Evolutionary conservation across 371 early-diverging fungal species (phyloP).

Genomic region (Choanephora cucurbitarum): DNA sequence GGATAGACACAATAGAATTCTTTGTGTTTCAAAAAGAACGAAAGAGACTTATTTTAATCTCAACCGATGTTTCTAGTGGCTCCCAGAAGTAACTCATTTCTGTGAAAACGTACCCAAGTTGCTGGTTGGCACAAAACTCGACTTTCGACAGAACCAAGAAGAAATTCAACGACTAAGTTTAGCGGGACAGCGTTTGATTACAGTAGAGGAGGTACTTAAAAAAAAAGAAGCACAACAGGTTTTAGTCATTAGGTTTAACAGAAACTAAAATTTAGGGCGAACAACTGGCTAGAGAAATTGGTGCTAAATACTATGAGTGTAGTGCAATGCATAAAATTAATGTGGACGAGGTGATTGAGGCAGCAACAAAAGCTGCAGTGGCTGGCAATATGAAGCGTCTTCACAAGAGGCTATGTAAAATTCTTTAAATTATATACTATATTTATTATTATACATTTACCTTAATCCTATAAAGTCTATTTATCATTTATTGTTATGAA

Average conservation of each 20-base stretch:
- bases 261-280: conserved; percentile 48
- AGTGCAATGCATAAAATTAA: conserved; percentile 48
- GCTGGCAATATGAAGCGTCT: conserved; percentile 43
- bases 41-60: not conserved
- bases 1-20: too few species aligned
- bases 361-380: conserved; percentile 49
- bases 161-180: conserved; percentile 23
- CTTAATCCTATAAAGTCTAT: not conserved
- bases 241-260: too few species aligned
- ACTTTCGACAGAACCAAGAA: conserved; percentile 24
- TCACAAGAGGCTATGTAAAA: conserved; percentile 43
- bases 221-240: not conserved
- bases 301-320: conserved; percentile 55
- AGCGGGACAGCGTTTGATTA: conserved; percentile 25
- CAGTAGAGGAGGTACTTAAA: conserved; percentile 21
- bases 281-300: conserved; percentile 48
- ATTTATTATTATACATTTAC: conserved; percentile 6
- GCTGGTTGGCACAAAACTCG: conserved; percentile 82
- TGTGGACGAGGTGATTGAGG: conserved; percentile 50
- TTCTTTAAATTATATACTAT: conserved; percentile 19
- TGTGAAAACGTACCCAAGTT: conserved; percentile 83
- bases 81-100: conserved; percentile 85
- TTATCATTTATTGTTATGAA: not conserved
- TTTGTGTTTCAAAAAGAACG: not conserved
- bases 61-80: conserved; percentile 74